Evolutionary conservation across 768 basidiomycete genomes (phyloP), one percentile per base, ranked within the genome.

Genomic region (Lactarius vividus): DNA sequence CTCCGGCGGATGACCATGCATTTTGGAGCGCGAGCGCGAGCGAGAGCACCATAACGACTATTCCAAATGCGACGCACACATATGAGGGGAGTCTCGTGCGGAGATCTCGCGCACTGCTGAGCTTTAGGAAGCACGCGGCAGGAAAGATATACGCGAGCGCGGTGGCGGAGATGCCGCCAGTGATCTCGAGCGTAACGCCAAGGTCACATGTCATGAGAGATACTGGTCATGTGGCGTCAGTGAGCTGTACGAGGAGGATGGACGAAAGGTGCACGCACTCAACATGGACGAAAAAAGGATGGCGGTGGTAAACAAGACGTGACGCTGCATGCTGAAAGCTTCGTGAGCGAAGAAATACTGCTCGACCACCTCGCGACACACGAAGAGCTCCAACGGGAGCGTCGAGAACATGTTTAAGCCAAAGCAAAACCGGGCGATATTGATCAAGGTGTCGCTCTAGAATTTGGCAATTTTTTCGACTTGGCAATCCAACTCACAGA

Each of bases 351-450:
- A 99, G 82, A 97, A 98, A 74, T 88, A 97, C 70, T 96, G 92
- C 73, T 99, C 97, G 46, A 98, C 84, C 59, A 92, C 94, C 82
- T 99, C 97, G 79, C 97, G 85, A 73, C 97, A 99, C 29, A 99
- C 97, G 74, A 98, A 99, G 16, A 95, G 80, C 72, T 99, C 97
- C 46, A 99, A 81, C 0, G 97, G 97, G 26, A 98, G 85, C 0
- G 97, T 99, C 1, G 96, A 96, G 72, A 98, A 97, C 97, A 98
- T 99, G 76, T 96, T 97, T 69, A 95, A 75, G 13, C 94, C 95
- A 73, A 96, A 94, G 73, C 91, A 94, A 71, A 97, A 92, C 18
- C 97, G 84, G 2, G 97, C 97, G 59, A 98, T 81, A 73, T 98
- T 98, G 78, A 98, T 97, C 64, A 98, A 71, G n/a, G 88, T 85